Evolutionary conservation across 1,284 basidiomycete genomes (phyloP).

Genomic region (Inonotus hispidus): DNA sequence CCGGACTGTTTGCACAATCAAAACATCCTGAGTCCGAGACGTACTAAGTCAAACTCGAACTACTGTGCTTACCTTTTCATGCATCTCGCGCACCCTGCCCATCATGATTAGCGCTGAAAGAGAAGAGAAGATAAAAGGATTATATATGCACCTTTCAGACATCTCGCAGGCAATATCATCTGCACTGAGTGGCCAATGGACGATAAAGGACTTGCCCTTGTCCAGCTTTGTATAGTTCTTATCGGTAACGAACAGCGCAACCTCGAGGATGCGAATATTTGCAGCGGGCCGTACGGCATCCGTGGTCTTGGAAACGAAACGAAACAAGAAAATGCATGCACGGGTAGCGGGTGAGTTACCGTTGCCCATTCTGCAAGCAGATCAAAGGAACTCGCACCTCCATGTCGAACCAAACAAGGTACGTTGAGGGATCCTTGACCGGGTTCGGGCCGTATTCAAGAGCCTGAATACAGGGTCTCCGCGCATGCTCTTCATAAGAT

Average conservation of each 20-base stretch:
- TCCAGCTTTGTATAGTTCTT: conserved; percentile 15
- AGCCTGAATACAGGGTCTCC: background rate
- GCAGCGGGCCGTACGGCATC: conserved; percentile 9
- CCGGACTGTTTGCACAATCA: conserved; percentile 8
- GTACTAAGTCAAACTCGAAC: background rate
- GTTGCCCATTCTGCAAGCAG: background rate
- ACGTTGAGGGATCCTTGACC: conserved; percentile 10
- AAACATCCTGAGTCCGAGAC: background rate
- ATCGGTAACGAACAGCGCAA: conserved; percentile 15
- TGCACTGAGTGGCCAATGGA: conserved; percentile 14
- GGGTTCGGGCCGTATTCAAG: conserved; percentile 1
- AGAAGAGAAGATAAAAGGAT: background rate
- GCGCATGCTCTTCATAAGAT: background rate
- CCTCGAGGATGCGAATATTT: conserved; percentile 15
- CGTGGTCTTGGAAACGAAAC: conserved; percentile 9
- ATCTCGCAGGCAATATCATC: conserved; percentile 9
- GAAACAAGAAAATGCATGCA: background rate
- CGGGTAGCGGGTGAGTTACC: background rate
- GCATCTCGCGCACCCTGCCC: conserved; percentile 10
- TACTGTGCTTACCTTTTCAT: conserved; percentile 10
- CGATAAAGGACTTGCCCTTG: conserved; percentile 11
- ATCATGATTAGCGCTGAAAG: background rate
- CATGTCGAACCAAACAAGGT: conserved; percentile 17
- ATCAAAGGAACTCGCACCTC: conserved; percentile 5
- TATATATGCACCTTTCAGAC: conserved; percentile 3